Percentiles rank a stretch among this genome's conserved stretches.
phyloP scores from a whole-genome alignment of 148 eudicot genomes.

The Amaranthus hypochondriacus region DNA sequence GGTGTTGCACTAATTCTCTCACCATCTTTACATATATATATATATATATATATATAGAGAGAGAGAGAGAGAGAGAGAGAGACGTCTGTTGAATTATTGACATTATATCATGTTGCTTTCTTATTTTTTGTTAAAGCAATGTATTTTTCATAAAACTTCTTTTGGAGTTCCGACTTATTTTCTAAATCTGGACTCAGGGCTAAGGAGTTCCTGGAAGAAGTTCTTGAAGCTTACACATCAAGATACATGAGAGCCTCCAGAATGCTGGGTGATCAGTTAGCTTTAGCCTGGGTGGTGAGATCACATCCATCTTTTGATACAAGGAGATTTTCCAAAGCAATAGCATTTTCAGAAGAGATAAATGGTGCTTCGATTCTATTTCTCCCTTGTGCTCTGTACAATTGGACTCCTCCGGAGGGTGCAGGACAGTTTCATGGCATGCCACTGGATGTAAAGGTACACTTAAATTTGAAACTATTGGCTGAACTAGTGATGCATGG shows the following conservation, averaged over 20 bases:
- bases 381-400: constrained; percentile 77
- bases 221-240: constrained; percentile 59
- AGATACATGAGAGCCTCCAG: constrained; percentile 89
- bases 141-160: neutral
- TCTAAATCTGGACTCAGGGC: constrained; percentile 45
- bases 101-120: neutral
- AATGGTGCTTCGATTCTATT: constrained; percentile 71
- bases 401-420: constrained; percentile 99
- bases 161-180: neutral
- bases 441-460: constrained; percentile 97
- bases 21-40: neutral
- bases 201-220: constrained; percentile 65
- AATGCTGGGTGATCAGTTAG: constrained; percentile 97
- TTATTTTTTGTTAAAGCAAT: neutral
- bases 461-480: neutral
- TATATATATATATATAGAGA: too few species aligned
- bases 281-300: constrained; percentile 84
- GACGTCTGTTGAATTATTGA: neutral
- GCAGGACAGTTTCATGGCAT: constrained; percentile 99
- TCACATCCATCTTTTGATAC: constrained; percentile 68
- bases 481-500: neutral
- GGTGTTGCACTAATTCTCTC: constrained; percentile 31
- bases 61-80: neutral
- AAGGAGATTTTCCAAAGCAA: constrained; percentile 51
- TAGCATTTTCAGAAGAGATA: constrained; percentile 52